Percentiles rank a stretch among this genome's conserved stretches.
Evolutionary conservation across 2,329 filamentous ascomycete species (phyloP).

Genomic region (Pseudogymnoascus pannorum): DNA sequence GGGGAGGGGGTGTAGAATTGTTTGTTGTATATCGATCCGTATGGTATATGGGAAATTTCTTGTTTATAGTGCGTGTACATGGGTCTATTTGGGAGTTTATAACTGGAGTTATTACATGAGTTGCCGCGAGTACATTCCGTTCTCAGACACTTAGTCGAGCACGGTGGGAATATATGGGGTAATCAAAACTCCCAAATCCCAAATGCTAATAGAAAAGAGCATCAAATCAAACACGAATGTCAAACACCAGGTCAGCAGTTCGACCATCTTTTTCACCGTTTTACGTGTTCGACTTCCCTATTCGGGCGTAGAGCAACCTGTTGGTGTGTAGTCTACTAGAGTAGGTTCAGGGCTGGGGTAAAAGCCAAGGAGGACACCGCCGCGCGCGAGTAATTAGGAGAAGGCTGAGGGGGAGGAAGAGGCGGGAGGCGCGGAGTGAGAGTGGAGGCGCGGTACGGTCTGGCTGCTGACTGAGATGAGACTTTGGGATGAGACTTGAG

Average conservation of each 20-base stretch:
- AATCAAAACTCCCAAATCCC: no score
- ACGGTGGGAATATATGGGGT: no score
- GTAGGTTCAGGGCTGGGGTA: no score
- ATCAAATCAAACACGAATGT: neutral
- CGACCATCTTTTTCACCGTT: neutral
- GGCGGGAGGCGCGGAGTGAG: no score
- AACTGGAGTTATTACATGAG: neutral
- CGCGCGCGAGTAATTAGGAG: neutral
- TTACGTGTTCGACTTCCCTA: neutral
- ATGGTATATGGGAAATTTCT: no score
- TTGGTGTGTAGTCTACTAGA: no score
- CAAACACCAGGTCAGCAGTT: constrained; percentile 1
- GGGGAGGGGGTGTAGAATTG: neutral
- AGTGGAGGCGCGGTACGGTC: neutral
- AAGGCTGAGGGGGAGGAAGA: neutral
- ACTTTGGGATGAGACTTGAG: neutral
- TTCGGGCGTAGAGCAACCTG: neutral
- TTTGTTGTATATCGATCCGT: neutral
- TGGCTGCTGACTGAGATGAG: neutral
- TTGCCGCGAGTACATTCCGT: neutral
- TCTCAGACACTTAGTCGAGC: neutral
- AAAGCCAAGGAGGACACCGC: neutral
- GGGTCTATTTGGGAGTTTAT: neutral
- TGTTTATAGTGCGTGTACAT: neutral
- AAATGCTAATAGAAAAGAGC: neutral